Evolutionary conservation across 179 eudicot genomes (phyloP).

Genomic region (Actinidia chinensis): DNA sequence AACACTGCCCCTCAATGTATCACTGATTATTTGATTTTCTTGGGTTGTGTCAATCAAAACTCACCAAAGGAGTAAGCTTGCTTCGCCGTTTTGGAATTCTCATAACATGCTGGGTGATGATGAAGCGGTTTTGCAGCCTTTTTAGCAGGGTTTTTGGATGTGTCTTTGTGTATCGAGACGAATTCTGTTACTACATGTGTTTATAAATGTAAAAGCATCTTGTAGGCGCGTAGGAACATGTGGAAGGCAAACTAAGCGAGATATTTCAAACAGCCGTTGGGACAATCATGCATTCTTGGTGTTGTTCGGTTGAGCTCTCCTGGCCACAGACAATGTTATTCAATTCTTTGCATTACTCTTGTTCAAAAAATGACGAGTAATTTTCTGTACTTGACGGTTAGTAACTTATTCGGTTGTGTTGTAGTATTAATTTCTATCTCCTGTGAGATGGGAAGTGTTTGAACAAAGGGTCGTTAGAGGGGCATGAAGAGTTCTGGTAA

Average conservation of each 20-base stretch:
- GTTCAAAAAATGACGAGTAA: not conserved
- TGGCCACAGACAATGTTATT: not conserved
- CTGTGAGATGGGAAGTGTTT: too few relatives aligned
- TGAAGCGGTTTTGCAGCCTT: not conserved
- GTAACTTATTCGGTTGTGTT: not conserved
- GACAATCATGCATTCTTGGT: not conserved
- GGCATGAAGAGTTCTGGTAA: too few relatives aligned
- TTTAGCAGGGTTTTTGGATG: not conserved
- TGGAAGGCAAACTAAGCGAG: not conserved
- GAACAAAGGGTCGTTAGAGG: too few relatives aligned
- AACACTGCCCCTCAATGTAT: not conserved
- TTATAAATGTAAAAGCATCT: not conserved
- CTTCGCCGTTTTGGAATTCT: not conserved
- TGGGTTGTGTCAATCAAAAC: not conserved
- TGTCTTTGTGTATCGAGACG: not conserved
- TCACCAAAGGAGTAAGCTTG: constrained; percentile 8
- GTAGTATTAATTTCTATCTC: too few relatives aligned
- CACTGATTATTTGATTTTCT: constrained; percentile 1
- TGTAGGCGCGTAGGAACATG: not conserved
- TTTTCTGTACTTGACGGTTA: not conserved
- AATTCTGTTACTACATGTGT: not conserved
- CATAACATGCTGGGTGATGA: not conserved
- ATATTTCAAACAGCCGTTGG: not conserved
- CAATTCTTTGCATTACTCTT: not conserved
- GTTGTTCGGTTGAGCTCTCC: not conserved